phyloP scores from a whole-genome alignment of 371 early-diverging fungal genomes.

The Apophysomyces trapeziformis region DNA sequence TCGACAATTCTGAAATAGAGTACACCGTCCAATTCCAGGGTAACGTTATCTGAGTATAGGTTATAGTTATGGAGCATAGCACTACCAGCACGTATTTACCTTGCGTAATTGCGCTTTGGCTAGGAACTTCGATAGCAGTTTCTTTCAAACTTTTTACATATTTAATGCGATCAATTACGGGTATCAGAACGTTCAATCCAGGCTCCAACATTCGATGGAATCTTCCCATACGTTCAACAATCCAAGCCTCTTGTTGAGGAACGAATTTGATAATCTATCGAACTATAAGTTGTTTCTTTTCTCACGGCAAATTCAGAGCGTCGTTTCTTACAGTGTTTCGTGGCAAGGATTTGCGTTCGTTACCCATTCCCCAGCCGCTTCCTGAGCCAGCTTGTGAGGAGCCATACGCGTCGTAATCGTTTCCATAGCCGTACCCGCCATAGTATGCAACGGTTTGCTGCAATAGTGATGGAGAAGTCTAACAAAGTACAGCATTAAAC shows the following conservation, averaged over 20 bases:
- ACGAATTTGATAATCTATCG: slow-evolving; percentile 90
- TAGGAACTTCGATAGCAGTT: slow-evolving; percentile 92
- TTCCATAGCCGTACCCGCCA: slow-evolving; percentile 44
- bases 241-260: slow-evolving; percentile 97
- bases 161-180: slow-evolving; percentile 86
- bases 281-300: not conserved
- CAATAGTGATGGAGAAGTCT: not conserved
- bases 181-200: slow-evolving; percentile 88
- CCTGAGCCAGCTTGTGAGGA: slow-evolving; percentile 21
- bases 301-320: too few relatives aligned
- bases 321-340: slow-evolving; percentile 51
- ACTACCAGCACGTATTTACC: slow-evolving; percentile 38
- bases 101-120: slow-evolving; percentile 93
- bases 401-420: slow-evolving; percentile 42
- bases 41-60: slow-evolving; percentile 83
- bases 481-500: slow-evolving; percentile 3
- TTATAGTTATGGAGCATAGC: not conserved
- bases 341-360: slow-evolving; percentile 50
- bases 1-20: slow-evolving; percentile 94
- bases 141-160: slow-evolving; percentile 97
- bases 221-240: slow-evolving; percentile 87
- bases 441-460: slow-evolving; percentile 23
- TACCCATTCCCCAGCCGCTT: slow-evolving; percentile 35
- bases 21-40: slow-evolving; percentile 95
- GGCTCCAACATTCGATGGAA: slow-evolving; percentile 90